phyloP scores from a whole-genome alignment of 208 protist species.

The Zelonia costaricensis region DNA sequence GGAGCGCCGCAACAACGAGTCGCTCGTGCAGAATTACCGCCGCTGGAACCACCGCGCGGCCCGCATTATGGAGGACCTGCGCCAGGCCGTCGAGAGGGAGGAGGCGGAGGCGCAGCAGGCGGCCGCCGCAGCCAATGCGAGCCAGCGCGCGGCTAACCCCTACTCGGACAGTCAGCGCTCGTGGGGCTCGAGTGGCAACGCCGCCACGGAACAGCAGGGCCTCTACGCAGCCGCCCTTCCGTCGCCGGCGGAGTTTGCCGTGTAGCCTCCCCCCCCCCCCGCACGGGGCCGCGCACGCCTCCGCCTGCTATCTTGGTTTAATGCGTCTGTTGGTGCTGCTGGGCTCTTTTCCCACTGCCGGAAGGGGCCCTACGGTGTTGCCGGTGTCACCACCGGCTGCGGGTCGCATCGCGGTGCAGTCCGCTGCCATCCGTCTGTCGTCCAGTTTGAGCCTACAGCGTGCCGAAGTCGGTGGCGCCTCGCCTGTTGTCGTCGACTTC shows the following conservation, averaged over 20 bases:
- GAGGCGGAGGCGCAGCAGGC: constrained; percentile 9
- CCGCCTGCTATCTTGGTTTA: too few species aligned
- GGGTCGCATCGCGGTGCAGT: too few species aligned
- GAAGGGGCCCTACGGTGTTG: too few species aligned
- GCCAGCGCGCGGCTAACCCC: background rate
- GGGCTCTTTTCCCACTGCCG: too few species aligned
- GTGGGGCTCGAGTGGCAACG: background rate
- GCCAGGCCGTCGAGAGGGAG: constrained; percentile 29
- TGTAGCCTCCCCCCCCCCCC: too few species aligned
- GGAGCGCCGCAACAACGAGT: constrained; percentile 34
- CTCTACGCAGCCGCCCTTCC: background rate
- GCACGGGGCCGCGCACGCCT: too few species aligned
- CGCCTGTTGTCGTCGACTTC: too few species aligned
- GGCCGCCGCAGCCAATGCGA: background rate
- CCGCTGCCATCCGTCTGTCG: too few species aligned
- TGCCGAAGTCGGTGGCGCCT: too few species aligned
- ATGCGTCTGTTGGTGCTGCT: too few species aligned
- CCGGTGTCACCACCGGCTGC: too few species aligned
- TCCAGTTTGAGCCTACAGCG: too few species aligned
- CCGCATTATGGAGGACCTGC: constrained; percentile 71
- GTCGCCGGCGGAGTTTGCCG: constrained; percentile 26
- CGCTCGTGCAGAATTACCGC: constrained; percentile 60
- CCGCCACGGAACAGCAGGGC: background rate
- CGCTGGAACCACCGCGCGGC: constrained; percentile 80
- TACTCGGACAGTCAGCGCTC: constrained; percentile 4